Conservation (phyloP, 495 filamentous ascomycete species). For the Penicillium simplicissimum region DNA sequence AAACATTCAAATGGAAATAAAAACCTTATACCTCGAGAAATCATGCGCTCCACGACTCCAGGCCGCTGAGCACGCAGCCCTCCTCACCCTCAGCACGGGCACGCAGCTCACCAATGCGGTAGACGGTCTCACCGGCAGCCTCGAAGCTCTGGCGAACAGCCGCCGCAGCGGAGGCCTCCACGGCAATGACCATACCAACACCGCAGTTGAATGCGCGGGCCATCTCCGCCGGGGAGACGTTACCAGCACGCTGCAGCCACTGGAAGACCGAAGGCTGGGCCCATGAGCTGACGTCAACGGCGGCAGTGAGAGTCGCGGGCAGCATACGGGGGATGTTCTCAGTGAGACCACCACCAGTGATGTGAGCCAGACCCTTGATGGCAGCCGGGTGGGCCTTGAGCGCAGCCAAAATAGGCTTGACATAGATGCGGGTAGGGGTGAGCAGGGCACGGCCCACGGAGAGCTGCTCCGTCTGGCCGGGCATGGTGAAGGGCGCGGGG, state of each 20-base stretch:
- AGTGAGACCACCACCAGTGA: constrained; percentile 88
- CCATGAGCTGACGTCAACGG: constrained; percentile 75
- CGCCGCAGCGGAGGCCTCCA: constrained; percentile 41
- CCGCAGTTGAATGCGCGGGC: constrained; percentile 92
- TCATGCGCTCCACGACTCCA: constrained; percentile 67
- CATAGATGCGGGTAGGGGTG: constrained; percentile 81
- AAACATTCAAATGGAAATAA: background rate
- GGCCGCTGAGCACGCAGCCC: constrained; percentile 66
- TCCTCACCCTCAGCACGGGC: constrained; percentile 51
- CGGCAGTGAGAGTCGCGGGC: constrained; percentile 68
- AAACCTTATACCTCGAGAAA: background rate
- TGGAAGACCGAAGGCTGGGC: constrained; percentile 69
- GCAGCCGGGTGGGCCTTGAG: constrained; percentile 47
- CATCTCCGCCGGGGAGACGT: constrained; percentile 73
- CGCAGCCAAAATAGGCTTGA: constrained; percentile 67
- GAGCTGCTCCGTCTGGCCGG: constrained; percentile 30
- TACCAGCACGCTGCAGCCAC: constrained; percentile 82
- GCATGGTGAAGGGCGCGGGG: constrained; percentile 71
- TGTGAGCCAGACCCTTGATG: constrained; percentile 95
- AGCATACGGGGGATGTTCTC: constrained; percentile 96
- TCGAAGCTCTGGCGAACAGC: constrained; percentile 48
- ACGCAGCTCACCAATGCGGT: constrained; percentile 68
- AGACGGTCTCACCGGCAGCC: constrained; percentile 73
- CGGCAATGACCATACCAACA: constrained; percentile 87
- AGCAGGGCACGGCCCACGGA: constrained; percentile 73